These are phyloP conservation scores for Diaporthe citrichinensis DNA, from an alignment of 2,329 filamentous ascomycete species.

Conservation along the genomic window DNA sequence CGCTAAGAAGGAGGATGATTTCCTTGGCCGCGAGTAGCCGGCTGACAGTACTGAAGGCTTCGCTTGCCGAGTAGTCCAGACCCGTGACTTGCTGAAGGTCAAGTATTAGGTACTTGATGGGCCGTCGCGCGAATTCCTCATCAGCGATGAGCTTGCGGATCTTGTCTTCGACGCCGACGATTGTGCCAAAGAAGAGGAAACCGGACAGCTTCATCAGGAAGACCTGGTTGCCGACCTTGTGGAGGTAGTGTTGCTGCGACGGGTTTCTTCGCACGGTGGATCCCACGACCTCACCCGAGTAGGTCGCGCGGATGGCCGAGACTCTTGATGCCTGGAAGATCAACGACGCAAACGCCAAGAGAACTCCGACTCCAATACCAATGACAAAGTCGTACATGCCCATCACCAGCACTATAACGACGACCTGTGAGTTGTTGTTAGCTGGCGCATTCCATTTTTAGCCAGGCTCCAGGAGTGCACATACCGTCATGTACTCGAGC, in stretches of 20 bases:
- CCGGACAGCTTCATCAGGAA: conserved; percentile 92
- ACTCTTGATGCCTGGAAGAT: conserved; percentile 93
- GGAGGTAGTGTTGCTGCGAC: conserved; percentile 88
- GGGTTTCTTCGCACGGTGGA: conserved; percentile 94
- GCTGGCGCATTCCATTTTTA: conserved; percentile 8
- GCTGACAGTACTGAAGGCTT: conserved; percentile 94
- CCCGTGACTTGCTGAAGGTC: conserved; percentile 92
- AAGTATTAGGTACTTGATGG: conserved; percentile 90
- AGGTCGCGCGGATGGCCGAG: conserved; percentile 90
- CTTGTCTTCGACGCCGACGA: conserved; percentile 92
- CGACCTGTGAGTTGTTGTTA: conserved; percentile 64
- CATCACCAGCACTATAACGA: conserved; percentile 95
- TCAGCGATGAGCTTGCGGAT: conserved; percentile 88
- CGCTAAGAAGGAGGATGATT: conserved; percentile 86
- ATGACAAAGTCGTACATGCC: conserved; percentile 96
- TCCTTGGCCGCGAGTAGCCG: conserved; percentile 83
- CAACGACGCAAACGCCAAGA: conserved; percentile 90
- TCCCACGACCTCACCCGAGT: conserved; percentile 88
- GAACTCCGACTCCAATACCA: conserved; percentile 91
- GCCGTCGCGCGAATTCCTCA: conserved; percentile 80
- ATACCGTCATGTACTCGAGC: conserved; percentile 89
- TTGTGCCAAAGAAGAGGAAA: conserved; percentile 98
- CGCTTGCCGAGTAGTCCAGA: conserved; percentile 95
- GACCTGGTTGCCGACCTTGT: conserved; percentile 88
- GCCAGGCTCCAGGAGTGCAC: conserved; percentile 43